Base-by-base conservation (phyloP, 164 flowering plant species). In the Stephania japonica region DNA sequence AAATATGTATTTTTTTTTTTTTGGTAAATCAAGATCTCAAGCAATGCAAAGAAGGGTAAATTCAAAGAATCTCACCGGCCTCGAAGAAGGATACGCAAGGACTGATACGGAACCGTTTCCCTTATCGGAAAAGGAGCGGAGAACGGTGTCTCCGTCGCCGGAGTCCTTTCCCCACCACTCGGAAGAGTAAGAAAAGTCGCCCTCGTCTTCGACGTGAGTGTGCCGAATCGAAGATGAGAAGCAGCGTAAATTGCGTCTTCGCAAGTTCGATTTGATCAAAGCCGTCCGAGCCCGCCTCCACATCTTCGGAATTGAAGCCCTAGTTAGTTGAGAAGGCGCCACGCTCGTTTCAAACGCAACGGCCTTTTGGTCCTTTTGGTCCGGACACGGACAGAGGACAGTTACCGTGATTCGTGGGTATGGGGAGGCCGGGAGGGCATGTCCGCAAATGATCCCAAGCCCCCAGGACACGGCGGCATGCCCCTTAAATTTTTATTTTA, bases 31-130 rank as follows among this genome's bases (percentile, higher is more conserved):
- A 13, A n/a, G n/a, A 53, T 53, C 2, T 53, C 61, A 10, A 53
- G 61, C 19, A 53, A 10, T 53, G 14, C 50, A 53, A 53, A 53
- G 61, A 13, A 12, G 18, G 0, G 12, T 16, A 42, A 68, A 41
- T n/a, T 14, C 24, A 18, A 23, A 27, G 41, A 25, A 16, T 7
- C 62, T 72, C 25, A 92, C 99, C 67, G 98, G 99, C 66, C 78
- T 72, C 18, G 98, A 95, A 77, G 90, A 89, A 71, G 96, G 97
- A 79, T 84, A 80, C 14, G 97, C 85, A 27, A 87, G 74, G 70
- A 95, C 99, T 3, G 99, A 88, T 5, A 95, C 94, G 75, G 87
- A 83, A 61, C 99, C 99, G 79, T 93, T 95, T 72, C 99, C 99
- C 25, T 80, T 76, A 38, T 77, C 83, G 42, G 99, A 95, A 71